Conservation (phyloP, 257 asterid species). For the Solanum pinnatisectum region DNA sequence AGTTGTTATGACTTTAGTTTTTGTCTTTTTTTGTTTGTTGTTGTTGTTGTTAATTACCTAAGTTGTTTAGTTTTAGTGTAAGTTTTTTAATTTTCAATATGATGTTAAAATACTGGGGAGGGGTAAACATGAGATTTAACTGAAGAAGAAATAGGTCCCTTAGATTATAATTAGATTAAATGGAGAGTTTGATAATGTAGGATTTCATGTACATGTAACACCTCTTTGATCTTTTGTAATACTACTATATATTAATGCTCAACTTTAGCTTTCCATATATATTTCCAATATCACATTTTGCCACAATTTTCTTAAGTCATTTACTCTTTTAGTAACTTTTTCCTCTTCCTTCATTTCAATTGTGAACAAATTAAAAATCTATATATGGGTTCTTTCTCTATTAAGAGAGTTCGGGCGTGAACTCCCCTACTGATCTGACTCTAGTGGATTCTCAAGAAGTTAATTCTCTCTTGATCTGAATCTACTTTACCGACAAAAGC, state of each 20-base stretch:
- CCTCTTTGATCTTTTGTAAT: constrained; percentile 6
- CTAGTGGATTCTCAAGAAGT: background rate
- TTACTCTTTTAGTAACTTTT: background rate
- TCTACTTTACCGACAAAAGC: background rate
- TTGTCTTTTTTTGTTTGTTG: background rate
- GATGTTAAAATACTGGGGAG: constrained; percentile 6
- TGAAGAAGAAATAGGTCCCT: constrained; percentile 3
- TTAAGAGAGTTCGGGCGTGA: background rate
- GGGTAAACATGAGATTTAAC: constrained; percentile 6
- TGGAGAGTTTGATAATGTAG: constrained; percentile 1
- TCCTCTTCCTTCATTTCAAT: background rate
- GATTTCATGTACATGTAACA: constrained; percentile 5
- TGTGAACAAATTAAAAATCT: background rate
- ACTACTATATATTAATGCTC: background rate
- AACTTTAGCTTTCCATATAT: background rate
- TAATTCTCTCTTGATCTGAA: background rate
- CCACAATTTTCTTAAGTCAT: background rate
- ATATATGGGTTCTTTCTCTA: background rate
- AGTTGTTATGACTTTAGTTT: background rate
- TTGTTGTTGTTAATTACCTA: background rate
- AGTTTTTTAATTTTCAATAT: background rate
- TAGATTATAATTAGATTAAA: background rate
- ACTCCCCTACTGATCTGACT: background rate
- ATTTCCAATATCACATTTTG: background rate
- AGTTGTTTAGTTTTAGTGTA: background rate